phyloP scores from a whole-genome alignment of 495 filamentous ascomycete species.

The Penicillium tannophilum region DNA sequence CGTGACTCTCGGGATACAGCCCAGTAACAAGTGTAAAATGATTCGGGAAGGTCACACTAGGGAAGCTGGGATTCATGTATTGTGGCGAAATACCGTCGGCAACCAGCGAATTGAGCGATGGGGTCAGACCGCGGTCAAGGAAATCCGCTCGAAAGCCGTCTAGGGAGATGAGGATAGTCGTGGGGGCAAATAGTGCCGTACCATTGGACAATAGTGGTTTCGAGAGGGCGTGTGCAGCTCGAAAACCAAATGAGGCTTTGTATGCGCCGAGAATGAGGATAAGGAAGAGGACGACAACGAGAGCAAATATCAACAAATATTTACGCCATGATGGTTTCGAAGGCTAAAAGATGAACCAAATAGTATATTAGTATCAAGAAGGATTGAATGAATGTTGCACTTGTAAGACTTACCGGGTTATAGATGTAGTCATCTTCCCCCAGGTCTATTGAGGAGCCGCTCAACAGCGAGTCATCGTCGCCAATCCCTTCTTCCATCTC shows the following conservation, averaged over 20 bases:
- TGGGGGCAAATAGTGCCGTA: conserved; percentile 82
- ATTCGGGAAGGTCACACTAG: conserved; percentile 96
- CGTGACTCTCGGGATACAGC: conserved; percentile 89
- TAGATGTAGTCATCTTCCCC: conserved; percentile 38
- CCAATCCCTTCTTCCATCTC: conserved; percentile 84
- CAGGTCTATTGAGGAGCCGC: conserved; percentile 46
- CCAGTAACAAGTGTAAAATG: conserved; percentile 95
- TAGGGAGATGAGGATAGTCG: conserved; percentile 90
- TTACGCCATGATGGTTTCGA: conserved; percentile 33
- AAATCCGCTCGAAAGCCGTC: conserved; percentile 99
- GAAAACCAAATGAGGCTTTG: conserved; percentile 48
- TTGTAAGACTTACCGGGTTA: conserved; percentile 28
- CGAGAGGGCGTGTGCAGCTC: conserved; percentile 24
- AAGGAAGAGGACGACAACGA: conserved; percentile 52
- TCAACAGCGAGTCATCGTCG: conserved; percentile 59
- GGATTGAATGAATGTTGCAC: background rate
- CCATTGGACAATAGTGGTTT: conserved; percentile 54
- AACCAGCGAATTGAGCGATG: conserved; percentile 76
- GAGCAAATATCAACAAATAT: conserved; percentile 35
- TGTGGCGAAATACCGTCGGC: conserved; percentile 81
- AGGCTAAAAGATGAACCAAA: conserved; percentile 10
- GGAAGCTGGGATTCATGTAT: conserved; percentile 93
- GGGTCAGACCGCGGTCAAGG: conserved; percentile 78
- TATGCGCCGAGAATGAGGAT: conserved; percentile 57
- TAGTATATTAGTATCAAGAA: conserved; percentile 15